phyloP scores from a whole-genome alignment of 2,329 filamentous ascomycete genomes.

The Amylocarpus encephaloides region DNA sequence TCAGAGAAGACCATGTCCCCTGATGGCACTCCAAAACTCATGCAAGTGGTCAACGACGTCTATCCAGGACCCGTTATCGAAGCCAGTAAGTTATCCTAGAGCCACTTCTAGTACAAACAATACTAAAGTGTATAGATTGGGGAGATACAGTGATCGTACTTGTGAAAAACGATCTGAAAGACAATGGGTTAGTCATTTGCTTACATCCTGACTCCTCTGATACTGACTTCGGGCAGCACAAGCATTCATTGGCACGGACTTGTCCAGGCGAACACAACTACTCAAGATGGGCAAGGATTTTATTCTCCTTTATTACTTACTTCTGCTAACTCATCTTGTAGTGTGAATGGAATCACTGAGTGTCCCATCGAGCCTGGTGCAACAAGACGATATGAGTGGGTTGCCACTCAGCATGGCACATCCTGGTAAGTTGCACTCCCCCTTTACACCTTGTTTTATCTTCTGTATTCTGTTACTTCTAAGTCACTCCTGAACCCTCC shows the following conservation, averaged over 20 bases:
- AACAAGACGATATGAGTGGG: constrained; percentile 19
- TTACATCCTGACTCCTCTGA: not conserved
- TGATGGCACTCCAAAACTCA: constrained; percentile 42
- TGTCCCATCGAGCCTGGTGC: constrained; percentile 53
- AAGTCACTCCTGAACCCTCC: no score
- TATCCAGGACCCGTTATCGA: constrained; percentile 30
- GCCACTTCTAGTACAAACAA: not conserved
- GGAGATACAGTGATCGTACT: constrained; percentile 42
- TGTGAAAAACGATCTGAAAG: constrained; percentile 55
- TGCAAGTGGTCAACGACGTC: constrained; percentile 37
- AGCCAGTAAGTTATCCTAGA: constrained; percentile 12
- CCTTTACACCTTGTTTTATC: no score
- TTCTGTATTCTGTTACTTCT: no score
- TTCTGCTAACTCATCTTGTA: not conserved
- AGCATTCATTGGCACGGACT: constrained; percentile 43
- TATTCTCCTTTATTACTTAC: not conserved
- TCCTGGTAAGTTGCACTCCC: no score
- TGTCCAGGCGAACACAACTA: constrained; percentile 38
- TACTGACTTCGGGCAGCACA: constrained; percentile 25
- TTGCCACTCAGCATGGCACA: constrained; percentile 37
- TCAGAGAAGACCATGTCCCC: not conserved
- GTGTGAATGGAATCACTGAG: constrained; percentile 31
- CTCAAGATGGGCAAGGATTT: constrained; percentile 35
- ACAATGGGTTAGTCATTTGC: constrained; percentile 36
- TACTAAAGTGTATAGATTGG: not conserved